Percentiles rank a stretch among this genome's conserved stretches.
These are phyloP conservation scores for Phaseolus lunatus DNA, from an alignment of 306 rosid species.

Conservation along the genomic window DNA sequence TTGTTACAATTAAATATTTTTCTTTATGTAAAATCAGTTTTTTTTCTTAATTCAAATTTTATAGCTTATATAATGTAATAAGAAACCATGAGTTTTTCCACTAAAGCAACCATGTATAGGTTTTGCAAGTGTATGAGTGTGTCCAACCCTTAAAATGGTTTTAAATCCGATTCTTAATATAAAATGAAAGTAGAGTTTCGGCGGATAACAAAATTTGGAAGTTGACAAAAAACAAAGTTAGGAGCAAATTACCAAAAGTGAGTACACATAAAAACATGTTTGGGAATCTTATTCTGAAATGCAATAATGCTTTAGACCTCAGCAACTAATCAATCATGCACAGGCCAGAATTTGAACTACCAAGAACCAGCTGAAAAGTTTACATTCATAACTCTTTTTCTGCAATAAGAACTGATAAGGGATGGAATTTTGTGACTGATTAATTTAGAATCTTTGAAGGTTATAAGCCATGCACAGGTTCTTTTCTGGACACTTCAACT, in stretches of 20 bases:
- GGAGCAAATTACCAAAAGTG: constrained; percentile 45
- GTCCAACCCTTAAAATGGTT: too few species aligned
- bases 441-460: constrained; percentile 29
- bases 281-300: constrained; percentile 53
- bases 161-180: too few species aligned
- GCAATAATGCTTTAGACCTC: constrained; percentile 49
- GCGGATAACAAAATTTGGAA: constrained; percentile 10
- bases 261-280: constrained; percentile 49
- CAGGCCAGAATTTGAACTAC: constrained; percentile 46
- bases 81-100: too few species aligned
- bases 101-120: too few species aligned
- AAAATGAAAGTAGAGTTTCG: constrained; percentile 4
- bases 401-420: background rate
- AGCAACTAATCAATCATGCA: constrained; percentile 52
- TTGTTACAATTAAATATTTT: too few species aligned
- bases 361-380: constrained; percentile 41
- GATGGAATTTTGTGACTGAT: constrained; percentile 31
- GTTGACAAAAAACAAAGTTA: constrained; percentile 39
- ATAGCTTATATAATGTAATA: too few species aligned
- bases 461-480: background rate
- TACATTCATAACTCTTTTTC: constrained; percentile 37
- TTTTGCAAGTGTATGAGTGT: too few species aligned
- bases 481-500: background rate
- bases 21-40: too few species aligned
- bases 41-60: too few species aligned